Base-by-base conservation (phyloP, 495 filamentous ascomycete species). In the Durotheca rogersii region DNA sequence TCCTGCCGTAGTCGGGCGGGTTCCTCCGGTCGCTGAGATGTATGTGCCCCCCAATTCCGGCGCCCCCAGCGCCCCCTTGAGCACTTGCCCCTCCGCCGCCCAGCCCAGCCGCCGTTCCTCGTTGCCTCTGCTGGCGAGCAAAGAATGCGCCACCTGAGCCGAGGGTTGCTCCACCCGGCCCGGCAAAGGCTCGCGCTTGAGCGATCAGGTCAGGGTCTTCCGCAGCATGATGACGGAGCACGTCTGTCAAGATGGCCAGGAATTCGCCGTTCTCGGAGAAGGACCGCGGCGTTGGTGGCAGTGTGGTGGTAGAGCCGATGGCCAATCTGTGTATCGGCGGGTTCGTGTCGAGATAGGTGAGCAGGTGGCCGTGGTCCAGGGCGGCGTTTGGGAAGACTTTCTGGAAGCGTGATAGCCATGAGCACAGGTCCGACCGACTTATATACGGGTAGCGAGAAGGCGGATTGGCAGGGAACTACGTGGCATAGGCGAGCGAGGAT, bases 1-100 rank as follows among this genome's bases (percentile, higher is more conserved):
- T 95, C 40, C 93, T 68, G 0, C 93, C 93, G 73, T 80, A 98
- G 54, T 96, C 90, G 6, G 91, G 91, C 12, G 90, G 88, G 41
- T 87, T 85, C 50, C 93, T 74, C 57, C 63, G 61, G 62, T 96
- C 93, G 38, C 85, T 92, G 3, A 98, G 76, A 75, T 98, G 93
- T 12, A 96, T 80, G 75, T 86, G 93, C 0, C 93, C 93, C 15
- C 92, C 93, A 41, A 86, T 72, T 0, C 89, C 90, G 1, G 77
- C 89, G 11, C 89, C 88, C 1, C 91, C 92, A 18, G 79, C 82
- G 21, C 90, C 91, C 17, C 91, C 91, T 61, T 94, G 88, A 2
- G 76, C 78, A 60, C 84, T 93, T 2, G 89, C 89, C 21, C 85
- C 88, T 6, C 75, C 75, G 14, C 67, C 70, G 10, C 76, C 68